Conservation (phyloP, 192 early-diverging fungal species). For the Kickxella alabastrina region DNA sequence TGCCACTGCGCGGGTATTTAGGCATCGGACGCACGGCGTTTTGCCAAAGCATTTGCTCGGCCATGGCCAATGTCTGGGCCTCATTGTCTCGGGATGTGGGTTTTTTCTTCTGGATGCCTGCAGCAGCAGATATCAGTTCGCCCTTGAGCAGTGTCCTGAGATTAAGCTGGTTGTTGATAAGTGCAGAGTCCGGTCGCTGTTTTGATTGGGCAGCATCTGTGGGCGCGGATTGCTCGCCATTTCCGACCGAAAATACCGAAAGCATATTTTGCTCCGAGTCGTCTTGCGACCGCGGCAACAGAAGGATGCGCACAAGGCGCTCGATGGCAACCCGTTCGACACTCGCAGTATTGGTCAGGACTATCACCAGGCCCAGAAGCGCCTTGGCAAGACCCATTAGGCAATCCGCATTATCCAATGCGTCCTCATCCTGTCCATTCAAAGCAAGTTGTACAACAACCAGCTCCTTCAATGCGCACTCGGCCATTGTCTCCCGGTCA, state of each 20-base stretch:
- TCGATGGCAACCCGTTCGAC: constrained; percentile 27
- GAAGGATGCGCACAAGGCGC: constrained; percentile 8
- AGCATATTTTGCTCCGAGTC: background rate
- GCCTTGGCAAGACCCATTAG: constrained; percentile 18
- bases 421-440: background rate
- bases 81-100: too few species aligned
- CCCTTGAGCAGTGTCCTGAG: constrained; percentile 17
- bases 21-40: constrained; percentile 41
- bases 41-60: constrained; percentile 42
- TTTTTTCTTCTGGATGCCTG: background rate
- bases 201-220: background rate
- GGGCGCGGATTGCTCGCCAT: background rate
- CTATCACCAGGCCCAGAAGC: constrained; percentile 12
- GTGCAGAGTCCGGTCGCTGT: background rate
- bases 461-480: constrained; percentile 27
- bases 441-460: background rate
- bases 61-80: constrained; percentile 4
- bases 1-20: constrained; percentile 37
- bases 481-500: constrained; percentile 16
- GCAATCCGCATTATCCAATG: background rate
- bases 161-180: background rate
- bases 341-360: constrained; percentile 4
- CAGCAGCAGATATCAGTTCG: constrained; percentile 6
- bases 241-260: constrained; percentile 9
- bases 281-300: constrained; percentile 2